Evolutionary conservation across 192 early-diverging fungal genomes (phyloP).

Genomic region (Coemansia sp.): DNA sequence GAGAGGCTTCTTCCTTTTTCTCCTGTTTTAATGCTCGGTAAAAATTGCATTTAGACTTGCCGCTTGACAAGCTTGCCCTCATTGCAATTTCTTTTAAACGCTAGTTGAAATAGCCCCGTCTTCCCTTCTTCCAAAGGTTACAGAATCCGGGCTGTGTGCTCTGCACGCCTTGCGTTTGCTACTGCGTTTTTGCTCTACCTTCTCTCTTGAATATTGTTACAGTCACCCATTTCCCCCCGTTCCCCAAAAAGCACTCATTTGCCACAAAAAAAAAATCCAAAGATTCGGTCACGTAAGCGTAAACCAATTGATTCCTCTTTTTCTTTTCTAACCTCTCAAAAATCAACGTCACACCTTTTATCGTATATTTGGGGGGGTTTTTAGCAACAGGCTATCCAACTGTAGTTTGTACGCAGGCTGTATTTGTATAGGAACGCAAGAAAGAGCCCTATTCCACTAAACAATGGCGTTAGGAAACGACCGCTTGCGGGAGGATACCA

Average conservation of each 20-base stretch:
- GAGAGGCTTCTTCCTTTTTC: not conserved
- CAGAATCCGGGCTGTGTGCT: too few species aligned
- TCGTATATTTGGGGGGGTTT: not conserved
- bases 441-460: not conserved
- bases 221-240: too few species aligned
- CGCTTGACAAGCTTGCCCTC: not conserved
- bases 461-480: conserved; percentile 51
- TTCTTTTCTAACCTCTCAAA: not conserved
- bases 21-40: not conserved
- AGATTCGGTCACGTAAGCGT: too few species aligned
- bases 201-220: too few species aligned
- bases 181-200: too few species aligned
- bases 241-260: too few species aligned
- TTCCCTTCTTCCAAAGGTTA: too few species aligned
- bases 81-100: not conserved
- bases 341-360: not conserved
- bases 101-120: too few species aligned
- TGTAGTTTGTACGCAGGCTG: not conserved
- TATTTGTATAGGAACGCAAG: conserved; percentile 2
- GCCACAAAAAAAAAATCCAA: too few species aligned
- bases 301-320: too few species aligned
- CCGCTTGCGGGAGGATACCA: conserved; percentile 51
- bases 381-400: not conserved
- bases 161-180: too few species aligned
- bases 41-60: conserved; percentile 4